Base-by-base conservation (phyloP, 208 protist species). In the Novymonas esmeraldas region DNA sequence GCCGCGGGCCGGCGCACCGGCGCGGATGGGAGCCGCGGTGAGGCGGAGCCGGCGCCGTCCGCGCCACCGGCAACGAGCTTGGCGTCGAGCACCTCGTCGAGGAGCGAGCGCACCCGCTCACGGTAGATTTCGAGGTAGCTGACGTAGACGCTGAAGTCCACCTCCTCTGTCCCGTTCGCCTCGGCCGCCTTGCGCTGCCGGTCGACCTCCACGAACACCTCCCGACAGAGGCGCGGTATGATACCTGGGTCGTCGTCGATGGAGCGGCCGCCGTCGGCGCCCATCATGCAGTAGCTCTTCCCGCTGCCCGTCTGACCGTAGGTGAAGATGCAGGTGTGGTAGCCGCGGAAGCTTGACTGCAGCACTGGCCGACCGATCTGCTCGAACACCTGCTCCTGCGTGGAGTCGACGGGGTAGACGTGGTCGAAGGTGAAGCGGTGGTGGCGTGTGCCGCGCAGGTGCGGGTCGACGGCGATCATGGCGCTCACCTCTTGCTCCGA, bases 121-220 rank as follows among this genome's bases (percentile, higher is more conserved):
- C 85, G 77, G 71, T 98, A 98, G 29, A 98, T 98, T 63, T 98
- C 92, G 2, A 97, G 48, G 68, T 95, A 97, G 70, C 86, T 93
- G n/a, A 93, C 85, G n/a, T 83, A 64, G 22, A 97, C 90, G 6
- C 38, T 63, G 28, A 90, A 78, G 14, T 83, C 84, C 4, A 95
- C 48, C 68, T 86, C 64, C 11, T 84, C 69, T n/a, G n/a, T n/a
- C 6, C 58, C 34, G 28, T 14, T 48, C 14, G n/a, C 63, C 2
- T 39, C 24, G 3, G 76, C 76, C 6, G 58, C 52, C 24, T 38
- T n/a, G 48, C 64, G 34, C 42, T 36, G 29, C 46, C 56, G 33
- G 10, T 50, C 38, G 7, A 95, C 78, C 44, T 85, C 71, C 2
- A 64, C 54, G 70, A 98, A 98, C 33, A 98, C 63, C 5, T 87